A percentile compares a stretch with the other conserved stretches of the same genome.
Evolutionary conservation across 2,329 filamentous ascomycete species (phyloP).

Genomic region (Talaromyces pinophilus): DNA sequence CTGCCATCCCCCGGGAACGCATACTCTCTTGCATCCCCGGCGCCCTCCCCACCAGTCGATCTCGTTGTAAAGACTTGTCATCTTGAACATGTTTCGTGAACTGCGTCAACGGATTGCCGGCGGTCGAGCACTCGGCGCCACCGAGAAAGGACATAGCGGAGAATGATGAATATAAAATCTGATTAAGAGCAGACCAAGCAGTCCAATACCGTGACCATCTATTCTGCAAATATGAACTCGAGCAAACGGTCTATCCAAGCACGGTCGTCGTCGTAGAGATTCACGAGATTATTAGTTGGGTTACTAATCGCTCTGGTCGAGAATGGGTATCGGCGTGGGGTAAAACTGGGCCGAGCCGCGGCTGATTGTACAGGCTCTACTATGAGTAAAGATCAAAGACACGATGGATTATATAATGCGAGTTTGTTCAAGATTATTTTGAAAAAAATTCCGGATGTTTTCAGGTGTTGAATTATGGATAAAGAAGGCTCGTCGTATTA

Average conservation of each 20-base stretch:
- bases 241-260: background rate
- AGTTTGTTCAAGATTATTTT: background rate
- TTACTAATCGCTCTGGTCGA: slow-evolving; percentile 7
- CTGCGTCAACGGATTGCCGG: slow-evolving; percentile 92
- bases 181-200: background rate
- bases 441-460: background rate
- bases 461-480: background rate
- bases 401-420: background rate
- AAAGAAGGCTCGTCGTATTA: background rate
- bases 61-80: slow-evolving; percentile 91
- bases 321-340: slow-evolving; percentile 4
- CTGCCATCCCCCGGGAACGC: slow-evolving; percentile 68
- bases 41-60: slow-evolving; percentile 76
- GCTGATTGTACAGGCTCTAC: background rate
- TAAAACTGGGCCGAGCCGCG: slow-evolving; percentile 4
- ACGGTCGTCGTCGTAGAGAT: background rate
- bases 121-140: slow-evolving; percentile 94
- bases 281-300: background rate
- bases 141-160: slow-evolving; percentile 85
- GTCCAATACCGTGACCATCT: background rate
- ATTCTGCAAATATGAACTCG: background rate
- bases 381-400: background rate
- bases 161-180: background rate
- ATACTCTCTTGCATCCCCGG: slow-evolving; percentile 74
- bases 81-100: slow-evolving; percentile 97